phyloP scores from a whole-genome alignment of 208 protist species.

The Crithidia expoeki region DNA sequence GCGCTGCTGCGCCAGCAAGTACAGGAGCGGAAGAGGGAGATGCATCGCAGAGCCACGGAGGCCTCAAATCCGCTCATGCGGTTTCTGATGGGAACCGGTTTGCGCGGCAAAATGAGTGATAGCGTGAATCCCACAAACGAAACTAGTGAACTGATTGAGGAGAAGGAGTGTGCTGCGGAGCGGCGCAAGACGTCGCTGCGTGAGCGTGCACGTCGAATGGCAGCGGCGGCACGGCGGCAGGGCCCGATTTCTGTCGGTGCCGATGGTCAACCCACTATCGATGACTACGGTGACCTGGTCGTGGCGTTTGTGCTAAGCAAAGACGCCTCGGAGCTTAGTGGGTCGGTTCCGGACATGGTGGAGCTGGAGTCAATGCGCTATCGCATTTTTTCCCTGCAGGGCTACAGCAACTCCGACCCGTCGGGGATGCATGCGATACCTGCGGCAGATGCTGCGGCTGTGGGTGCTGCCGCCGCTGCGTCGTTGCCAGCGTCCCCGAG shows the following conservation, averaged over 20 bases:
- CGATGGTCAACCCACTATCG: constrained; percentile 26
- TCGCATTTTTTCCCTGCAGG: constrained; percentile 71
- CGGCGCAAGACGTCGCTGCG: constrained; percentile 26
- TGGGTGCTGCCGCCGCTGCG: not conserved
- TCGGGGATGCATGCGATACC: constrained; percentile 37
- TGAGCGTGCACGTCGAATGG: constrained; percentile 27
- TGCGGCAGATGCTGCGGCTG: constrained; percentile 8
- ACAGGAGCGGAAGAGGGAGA: constrained; percentile 7
- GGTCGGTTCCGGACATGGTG: constrained; percentile 66
- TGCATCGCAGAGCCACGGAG: constrained; percentile 15
- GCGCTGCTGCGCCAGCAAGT: constrained; percentile 25
- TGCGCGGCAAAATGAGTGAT: not conserved
- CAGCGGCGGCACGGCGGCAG: constrained; percentile 15
- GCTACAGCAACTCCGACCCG: constrained; percentile 51
- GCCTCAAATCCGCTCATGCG: constrained; percentile 34
- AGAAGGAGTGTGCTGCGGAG: constrained; percentile 18
- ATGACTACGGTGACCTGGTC: constrained; percentile 81
- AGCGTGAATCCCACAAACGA: too few relatives aligned
- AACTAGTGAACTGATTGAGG: constrained; percentile 10
- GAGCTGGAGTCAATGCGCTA: constrained; percentile 84
- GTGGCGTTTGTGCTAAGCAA: constrained; percentile 74
- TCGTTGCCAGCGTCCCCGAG: not conserved
- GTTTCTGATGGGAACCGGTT: constrained; percentile 20
- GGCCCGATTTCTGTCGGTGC: constrained; percentile 33
- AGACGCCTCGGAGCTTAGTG: constrained; percentile 51